Evolutionary conservation across 306 rosid species (phyloP).

Genomic region (Bauhinia variegata): DNA sequence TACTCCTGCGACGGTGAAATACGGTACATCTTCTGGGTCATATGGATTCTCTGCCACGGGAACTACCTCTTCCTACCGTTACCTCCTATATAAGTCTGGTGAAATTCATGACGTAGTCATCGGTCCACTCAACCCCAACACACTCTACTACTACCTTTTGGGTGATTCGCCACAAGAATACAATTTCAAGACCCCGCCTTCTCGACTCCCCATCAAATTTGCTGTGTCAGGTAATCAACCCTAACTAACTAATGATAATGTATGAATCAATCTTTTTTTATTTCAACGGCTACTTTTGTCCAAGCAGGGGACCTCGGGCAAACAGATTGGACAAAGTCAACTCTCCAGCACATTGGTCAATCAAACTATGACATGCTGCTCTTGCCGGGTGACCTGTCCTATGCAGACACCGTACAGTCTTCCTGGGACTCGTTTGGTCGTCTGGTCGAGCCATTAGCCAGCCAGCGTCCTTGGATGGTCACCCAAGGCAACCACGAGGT

Average conservation of each 20-base stretch:
- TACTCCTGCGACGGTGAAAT: constrained; percentile 50
- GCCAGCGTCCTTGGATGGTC: constrained; percentile 96
- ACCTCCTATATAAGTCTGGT: constrained; percentile 44
- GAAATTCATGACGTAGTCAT: constrained; percentile 65
- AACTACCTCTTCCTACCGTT: constrained; percentile 50
- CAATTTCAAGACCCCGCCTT: constrained; percentile 69
- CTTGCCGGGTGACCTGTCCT: constrained; percentile 80
- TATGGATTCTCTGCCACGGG: constrained; percentile 47
- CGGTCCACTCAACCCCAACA: constrained; percentile 68
- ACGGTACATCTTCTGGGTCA: constrained; percentile 53
- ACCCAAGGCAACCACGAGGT: constrained; percentile 83
- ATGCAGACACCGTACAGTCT: constrained; percentile 51
- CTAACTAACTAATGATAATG: too few species aligned
- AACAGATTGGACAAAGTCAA: constrained; percentile 73
- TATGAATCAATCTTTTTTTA: too few species aligned
- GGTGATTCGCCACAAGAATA: constrained; percentile 53
- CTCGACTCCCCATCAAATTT: constrained; percentile 69
- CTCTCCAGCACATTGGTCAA: constrained; percentile 55
- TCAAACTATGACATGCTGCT: constrained; percentile 72
- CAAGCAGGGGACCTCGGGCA: constrained; percentile 85
- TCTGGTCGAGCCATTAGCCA: constrained; percentile 71
- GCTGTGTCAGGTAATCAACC: constrained; percentile 56
- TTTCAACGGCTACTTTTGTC: too few species aligned
- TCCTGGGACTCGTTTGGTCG: constrained; percentile 81
- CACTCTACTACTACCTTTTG: constrained; percentile 63